Percentiles rank a stretch among this genome's conserved stretches.
Evolutionary conservation across 164 flowering plant species (phyloP).

Genomic region (Macadamia integrifolia): DNA sequence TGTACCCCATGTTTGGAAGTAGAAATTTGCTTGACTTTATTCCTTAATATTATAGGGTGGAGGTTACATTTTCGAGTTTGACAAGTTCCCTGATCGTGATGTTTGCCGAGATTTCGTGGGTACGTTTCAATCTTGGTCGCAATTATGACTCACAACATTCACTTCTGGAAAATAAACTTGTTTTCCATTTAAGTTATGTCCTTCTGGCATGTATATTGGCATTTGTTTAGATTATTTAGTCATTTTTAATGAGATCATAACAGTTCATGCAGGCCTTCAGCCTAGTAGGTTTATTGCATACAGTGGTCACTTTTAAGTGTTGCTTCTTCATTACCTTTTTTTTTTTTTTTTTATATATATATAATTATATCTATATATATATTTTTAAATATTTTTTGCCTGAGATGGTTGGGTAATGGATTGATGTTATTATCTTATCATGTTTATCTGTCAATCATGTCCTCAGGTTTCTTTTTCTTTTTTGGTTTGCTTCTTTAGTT

Average conservation of each 20-base stretch:
- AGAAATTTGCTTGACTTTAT: not conserved
- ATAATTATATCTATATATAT: too few species aligned
- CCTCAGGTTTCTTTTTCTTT: not conserved
- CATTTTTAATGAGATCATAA: too few species aligned
- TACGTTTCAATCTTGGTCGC: conserved; percentile 27
- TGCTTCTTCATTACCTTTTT: too few species aligned
- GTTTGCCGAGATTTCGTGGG: conserved; percentile 81
- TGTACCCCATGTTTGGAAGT: not conserved
- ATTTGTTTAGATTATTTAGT: too few species aligned
- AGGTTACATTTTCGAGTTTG: conserved; percentile 82
- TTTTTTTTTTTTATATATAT: too few species aligned
- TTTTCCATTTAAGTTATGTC: not conserved
- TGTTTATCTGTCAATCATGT: not conserved
- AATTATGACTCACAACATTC: not conserved
- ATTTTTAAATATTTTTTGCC: too few species aligned
- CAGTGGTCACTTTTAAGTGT: not conserved
- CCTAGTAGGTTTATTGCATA: too few species aligned
- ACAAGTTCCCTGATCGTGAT: conserved; percentile 64
- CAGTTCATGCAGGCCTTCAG: too few species aligned
- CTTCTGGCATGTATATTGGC: too few species aligned
- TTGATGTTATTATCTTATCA: not conserved
- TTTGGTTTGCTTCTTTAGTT: not conserved
- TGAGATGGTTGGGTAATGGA: too few species aligned
- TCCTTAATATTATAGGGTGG: conserved; percentile 40
- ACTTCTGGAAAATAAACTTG: not conserved